Evolutionary conservation across 495 filamentous ascomycete species (phyloP).

Genomic region (Podospora australis): DNA sequence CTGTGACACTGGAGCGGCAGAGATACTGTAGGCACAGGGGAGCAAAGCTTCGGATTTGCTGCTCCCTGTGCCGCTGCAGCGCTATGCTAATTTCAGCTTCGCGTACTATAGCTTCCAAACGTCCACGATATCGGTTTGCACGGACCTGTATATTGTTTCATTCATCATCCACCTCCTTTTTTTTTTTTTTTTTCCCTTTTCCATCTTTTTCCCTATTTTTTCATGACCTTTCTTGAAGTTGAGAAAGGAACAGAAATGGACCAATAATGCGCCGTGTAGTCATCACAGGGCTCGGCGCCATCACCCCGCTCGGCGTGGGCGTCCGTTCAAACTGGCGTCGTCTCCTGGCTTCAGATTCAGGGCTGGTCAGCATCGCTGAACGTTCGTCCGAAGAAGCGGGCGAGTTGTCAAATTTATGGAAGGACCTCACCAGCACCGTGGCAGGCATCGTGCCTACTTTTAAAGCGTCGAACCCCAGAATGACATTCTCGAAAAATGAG

Average conservation of each 20-base stretch:
- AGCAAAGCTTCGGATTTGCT: too few relatives aligned
- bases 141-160: too few relatives aligned
- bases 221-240: not conserved
- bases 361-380: constrained; percentile 62
- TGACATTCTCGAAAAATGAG: constrained; percentile 15
- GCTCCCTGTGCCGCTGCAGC: not conserved
- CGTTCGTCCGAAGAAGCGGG: constrained; percentile 29
- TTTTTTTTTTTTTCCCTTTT: not conserved
- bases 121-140: not conserved
- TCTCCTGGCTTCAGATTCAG: constrained; percentile 71
- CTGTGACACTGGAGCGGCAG: too few relatives aligned
- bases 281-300: constrained; percentile 86
- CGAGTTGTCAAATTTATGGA: too few relatives aligned
- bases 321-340: constrained; percentile 72
- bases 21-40: too few relatives aligned
- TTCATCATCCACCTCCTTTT: not conserved
- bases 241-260: not conserved
- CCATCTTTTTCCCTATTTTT: not conserved
- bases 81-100: not conserved
- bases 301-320: constrained; percentile 86
- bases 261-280: constrained; percentile 80
- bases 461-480: not conserved
- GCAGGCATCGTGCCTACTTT: constrained; percentile 67
- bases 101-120: not conserved
- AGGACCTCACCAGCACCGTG: constrained; percentile 70